Evolutionary conservation across 768 basidiomycete genomes (phyloP).

Genomic region (Cyclocybe aegerita): DNA sequence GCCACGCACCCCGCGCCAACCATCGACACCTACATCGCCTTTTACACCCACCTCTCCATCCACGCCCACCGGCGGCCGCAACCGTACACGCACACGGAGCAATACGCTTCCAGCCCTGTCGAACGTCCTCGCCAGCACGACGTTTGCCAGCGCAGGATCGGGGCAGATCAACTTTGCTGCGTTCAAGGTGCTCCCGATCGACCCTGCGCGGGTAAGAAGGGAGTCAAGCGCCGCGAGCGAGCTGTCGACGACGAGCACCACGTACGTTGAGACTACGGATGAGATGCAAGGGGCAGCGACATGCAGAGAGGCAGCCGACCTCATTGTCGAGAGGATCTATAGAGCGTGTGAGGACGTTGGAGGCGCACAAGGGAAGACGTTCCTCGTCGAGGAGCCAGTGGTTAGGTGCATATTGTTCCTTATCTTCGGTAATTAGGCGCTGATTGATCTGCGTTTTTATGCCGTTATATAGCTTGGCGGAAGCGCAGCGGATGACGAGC

Average conservation of each 20-base stretch:
- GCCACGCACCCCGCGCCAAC: background rate
- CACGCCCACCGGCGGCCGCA: conserved; percentile 2
- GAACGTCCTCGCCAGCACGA: conserved; percentile 22
- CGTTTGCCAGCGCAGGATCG: conserved; percentile 15
- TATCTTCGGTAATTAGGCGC: background rate
- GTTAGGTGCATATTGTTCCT: conserved; percentile 59
- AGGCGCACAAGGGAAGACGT: conserved; percentile 34
- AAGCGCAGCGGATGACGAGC: conserved; percentile 84
- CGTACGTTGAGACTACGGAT: conserved; percentile 57
- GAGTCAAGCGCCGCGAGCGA: conserved; percentile 44
- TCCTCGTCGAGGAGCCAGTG: conserved; percentile 69
- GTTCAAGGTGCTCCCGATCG: conserved; percentile 79
- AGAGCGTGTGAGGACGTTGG: conserved; percentile 69
- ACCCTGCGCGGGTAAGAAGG: conserved; percentile 52
- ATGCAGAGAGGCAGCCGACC: conserved; percentile 75
- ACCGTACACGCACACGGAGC: conserved; percentile 15
- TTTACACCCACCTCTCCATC: conserved; percentile 16
- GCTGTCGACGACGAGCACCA: background rate
- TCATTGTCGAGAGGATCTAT: conserved; percentile 70
- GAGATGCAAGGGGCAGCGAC: conserved; percentile 60
- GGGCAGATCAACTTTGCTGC: conserved; percentile 58
- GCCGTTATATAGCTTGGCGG: conserved; percentile 53
- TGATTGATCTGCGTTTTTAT: conserved; percentile 10
- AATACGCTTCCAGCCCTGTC: conserved; percentile 19
- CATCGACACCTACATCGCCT: conserved; percentile 16